These are phyloP conservation scores for Annulohypoxylon stygium DNA, from an alignment of 495 filamentous ascomycete genomes.

Conservation along the genomic window DNA sequence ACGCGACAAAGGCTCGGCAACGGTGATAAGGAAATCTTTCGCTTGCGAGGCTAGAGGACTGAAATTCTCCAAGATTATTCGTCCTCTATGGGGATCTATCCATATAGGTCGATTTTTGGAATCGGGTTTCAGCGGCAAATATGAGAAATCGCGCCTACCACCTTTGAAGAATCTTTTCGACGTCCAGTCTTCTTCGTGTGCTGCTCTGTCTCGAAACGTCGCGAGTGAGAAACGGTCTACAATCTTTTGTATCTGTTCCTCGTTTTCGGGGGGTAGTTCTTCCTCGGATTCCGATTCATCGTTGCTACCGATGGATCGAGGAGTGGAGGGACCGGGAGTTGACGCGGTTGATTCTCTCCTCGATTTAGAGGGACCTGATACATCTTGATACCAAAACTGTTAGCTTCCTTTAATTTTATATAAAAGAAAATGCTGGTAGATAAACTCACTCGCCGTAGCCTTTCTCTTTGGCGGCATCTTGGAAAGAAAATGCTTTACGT, in stretches of 20 bases:
- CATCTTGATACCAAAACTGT: constrained; percentile 60
- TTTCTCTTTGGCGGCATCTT: constrained; percentile 85
- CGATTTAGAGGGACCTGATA: constrained; percentile 64
- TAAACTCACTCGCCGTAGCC: constrained; percentile 67
- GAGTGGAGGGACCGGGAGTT: constrained; percentile 75
- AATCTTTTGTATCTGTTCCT: constrained; percentile 68
- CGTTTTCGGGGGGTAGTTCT: constrained; percentile 62
- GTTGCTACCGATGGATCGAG: constrained; percentile 75
- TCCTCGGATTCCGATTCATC: constrained; percentile 64
- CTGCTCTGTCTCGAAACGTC: constrained; percentile 55
- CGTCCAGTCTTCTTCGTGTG: constrained; percentile 58
- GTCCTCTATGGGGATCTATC: constrained; percentile 86
- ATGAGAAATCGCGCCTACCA: constrained; percentile 77
- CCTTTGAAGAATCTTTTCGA: constrained; percentile 58
- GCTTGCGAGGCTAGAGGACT: constrained; percentile 85
- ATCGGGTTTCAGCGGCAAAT: constrained; percentile 84
- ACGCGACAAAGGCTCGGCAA: constrained; percentile 91
- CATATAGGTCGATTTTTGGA: constrained; percentile 90
- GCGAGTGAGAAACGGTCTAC: constrained; percentile 75
- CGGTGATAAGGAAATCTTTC: constrained; percentile 94
- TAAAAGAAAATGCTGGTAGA: constrained; percentile 26
- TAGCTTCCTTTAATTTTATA: constrained; percentile 42
- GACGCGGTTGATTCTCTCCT: constrained; percentile 73
- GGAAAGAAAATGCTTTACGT: constrained; percentile 5
- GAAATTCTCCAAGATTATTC: constrained; percentile 96